Base-by-base conservation (phyloP, 768 basidiomycete genomes). In the Leccinum broughii region DNA sequence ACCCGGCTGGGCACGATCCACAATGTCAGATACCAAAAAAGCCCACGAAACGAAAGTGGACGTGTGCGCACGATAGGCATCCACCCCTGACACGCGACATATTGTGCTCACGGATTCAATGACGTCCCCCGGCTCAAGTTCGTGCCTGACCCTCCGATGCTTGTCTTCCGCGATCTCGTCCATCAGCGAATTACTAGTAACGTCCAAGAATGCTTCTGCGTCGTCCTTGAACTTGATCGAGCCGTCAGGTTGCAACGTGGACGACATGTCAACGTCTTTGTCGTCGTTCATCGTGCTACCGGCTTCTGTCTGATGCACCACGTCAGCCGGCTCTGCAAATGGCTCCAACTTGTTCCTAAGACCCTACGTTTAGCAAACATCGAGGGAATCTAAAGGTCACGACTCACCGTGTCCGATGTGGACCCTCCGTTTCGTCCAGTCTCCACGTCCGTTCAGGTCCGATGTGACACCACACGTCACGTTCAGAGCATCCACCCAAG, bases 341-440 rank as follows among this genome's bases (percentile, higher is more conserved):
- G 84, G 84, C 68, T 95, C 90, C 62, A 95, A 69, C 70, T 90
- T 91, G 72, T 89, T 92, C 66, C 92, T 94, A 39, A 44, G 54
- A 1, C 59, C 26, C 41, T 30, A 28, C 9, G 28, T 20, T 68
- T 10, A 70, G 59, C 11, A 6, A 57, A 17, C 39, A 15, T 11
- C 6, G 22, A 4, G 15, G 14, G 13, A 37, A 50, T 7, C 6
- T 9, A 3, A 17, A 22, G 15, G 7, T 30, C 4, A 44, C 7
- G 1, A 64, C 80, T 30, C 66, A 93, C 93, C 94, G 80, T 56
- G 92, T 89, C 51, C 94, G 84, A 66, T 91, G 83, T 1, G 93
- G 94, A 1, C 94, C 95, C 68, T 97, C 95, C 2, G 93, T 95
- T 67, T 95, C 94, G 62, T 96, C 95, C 50, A 96, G 74, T 34